Evolutionary conservation across 116 monocot genomes (phyloP), one percentile per base, ranked within the genome.

Genomic region (Cymodocea nodosa): DNA sequence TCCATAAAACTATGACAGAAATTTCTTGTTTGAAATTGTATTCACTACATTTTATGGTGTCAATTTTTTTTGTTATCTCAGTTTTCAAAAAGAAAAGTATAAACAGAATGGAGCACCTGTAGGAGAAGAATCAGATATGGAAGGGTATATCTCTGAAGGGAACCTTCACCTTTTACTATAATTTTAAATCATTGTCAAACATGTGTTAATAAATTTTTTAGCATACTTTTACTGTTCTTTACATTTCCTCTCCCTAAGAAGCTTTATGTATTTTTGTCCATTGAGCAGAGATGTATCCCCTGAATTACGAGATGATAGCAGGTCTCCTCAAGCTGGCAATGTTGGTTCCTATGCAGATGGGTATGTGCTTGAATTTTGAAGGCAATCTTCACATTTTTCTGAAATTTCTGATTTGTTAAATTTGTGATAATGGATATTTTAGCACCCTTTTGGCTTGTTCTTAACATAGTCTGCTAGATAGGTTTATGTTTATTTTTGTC

Each of bases 261-360:
- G 54, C 5, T 54, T 54, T 15, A 54, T 17, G 18, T 20, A 18
- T 20, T 54, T 54, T 50, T 51, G 15, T 64, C 23, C 50, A 10
- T 65, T 65, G 65, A 23, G 50, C 50, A 65, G 65, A 23, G 20
- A 65, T 51, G 7, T 6, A 16, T 65, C 50, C 48, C 50, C 65
- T 19, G 50, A 15, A n/a, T 13, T 25, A 50, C 20, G 51, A 2
- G 65, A 65, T 20, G 49, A 65, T 65, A 65, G 51, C 5, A 65
- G 23, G 50, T 65, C 65, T 51, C 65, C 65, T 51, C 50, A 14
- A 36, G 35, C 60, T 36, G 60, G 35, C 16, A 60, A 60, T 10
- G 25, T 23, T 9, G 25, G 14, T 64, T 48, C 48, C 36, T 64
- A 36, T 64, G 49, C 39, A 19, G 64, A 64, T 50, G 64, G 49